Conservation (phyloP, 805 yeast genomes). For the Candida adriatica region DNA sequence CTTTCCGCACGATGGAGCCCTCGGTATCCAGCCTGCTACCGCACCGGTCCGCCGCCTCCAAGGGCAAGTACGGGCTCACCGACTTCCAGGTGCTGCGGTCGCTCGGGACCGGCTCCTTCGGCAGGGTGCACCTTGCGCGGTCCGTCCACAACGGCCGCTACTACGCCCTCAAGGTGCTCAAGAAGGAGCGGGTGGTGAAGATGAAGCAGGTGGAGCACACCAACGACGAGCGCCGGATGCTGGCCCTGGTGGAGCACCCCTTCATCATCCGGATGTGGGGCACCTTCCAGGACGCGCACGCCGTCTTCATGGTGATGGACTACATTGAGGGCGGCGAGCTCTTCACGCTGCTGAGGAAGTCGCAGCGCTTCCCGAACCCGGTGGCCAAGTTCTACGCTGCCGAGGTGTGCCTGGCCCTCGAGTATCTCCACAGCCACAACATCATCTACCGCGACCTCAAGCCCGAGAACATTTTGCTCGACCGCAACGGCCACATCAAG, state of each 20-base stretch:
- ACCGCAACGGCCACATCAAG: slow-evolving; percentile 85
- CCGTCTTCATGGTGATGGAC: slow-evolving; percentile 93
- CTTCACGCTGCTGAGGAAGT: slow-evolving; percentile 75
- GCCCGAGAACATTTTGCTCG: slow-evolving; percentile 87
- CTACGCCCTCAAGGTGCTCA: slow-evolving; percentile 88
- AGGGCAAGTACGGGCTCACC: slow-evolving; percentile 69
- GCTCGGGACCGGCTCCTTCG: slow-evolving; percentile 92
- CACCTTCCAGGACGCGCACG: slow-evolving; percentile 81
- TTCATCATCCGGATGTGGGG: slow-evolving; percentile 95
- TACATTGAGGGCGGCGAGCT: slow-evolving; percentile 95
- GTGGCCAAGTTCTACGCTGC: slow-evolving; percentile 96
- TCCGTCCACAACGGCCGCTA: slow-evolving; percentile 86
- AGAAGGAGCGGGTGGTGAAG: slow-evolving; percentile 80
- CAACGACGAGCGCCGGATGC: slow-evolving; percentile 87
- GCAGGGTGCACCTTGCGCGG: slow-evolving; percentile 84
- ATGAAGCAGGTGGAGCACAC: slow-evolving; percentile 96
- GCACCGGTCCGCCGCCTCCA: slow-evolving; percentile 22
- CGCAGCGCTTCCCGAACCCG: slow-evolving; percentile 89
- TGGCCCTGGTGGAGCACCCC: slow-evolving; percentile 82
- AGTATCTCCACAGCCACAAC: slow-evolving; percentile 77
- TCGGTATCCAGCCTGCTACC: slow-evolving; percentile 20
- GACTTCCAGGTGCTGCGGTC: slow-evolving; percentile 87
- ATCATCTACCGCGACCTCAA: slow-evolving; percentile 88
- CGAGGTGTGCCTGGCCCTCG: slow-evolving; percentile 78
- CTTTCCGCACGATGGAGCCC: slow-evolving; percentile 3